A percentile compares a stretch with the other conserved stretches of the same genome.
Conservation (phyloP, 768 basidiomycete species). For the Pleurotus platypus region DNA sequence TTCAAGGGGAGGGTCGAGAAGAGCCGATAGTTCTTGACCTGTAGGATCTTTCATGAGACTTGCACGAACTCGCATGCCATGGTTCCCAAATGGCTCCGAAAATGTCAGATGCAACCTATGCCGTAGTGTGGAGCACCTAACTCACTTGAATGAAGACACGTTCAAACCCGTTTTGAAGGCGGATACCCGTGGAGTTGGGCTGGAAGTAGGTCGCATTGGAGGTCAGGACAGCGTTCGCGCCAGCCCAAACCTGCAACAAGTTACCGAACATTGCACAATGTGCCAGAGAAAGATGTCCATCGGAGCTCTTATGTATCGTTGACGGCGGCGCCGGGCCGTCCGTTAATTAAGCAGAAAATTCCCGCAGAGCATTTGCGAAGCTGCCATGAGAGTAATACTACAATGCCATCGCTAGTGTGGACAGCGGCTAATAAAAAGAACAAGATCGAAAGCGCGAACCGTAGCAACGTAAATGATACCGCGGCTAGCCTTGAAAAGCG, state of each 20-base stretch:
- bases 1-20: conserved; percentile 33
- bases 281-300: neutral
- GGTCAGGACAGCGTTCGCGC: neutral
- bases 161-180: conserved; percentile 32
- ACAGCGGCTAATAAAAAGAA: no score
- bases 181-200: conserved; percentile 28
- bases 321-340: neutral
- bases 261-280: neutral
- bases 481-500: conserved; percentile 75
- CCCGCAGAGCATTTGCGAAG: no score
- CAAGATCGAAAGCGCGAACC: no score
- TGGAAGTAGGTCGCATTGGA: conserved; percentile 18
- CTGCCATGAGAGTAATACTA: no score
- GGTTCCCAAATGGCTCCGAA: conserved; percentile 31
- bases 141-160: conserved; percentile 28
- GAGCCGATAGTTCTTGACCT: conserved; percentile 26
- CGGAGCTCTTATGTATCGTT: neutral
- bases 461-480: neutral
- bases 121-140: neutral
- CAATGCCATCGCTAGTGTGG: no score
- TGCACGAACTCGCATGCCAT: conserved; percentile 32
- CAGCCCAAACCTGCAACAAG: neutral
- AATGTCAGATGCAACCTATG: neutral
- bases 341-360: no score
- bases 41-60: conserved; percentile 30